Evolutionary conservation across 805 yeast species (phyloP).

Genomic region (Sporopachydermia quercuum): DNA sequence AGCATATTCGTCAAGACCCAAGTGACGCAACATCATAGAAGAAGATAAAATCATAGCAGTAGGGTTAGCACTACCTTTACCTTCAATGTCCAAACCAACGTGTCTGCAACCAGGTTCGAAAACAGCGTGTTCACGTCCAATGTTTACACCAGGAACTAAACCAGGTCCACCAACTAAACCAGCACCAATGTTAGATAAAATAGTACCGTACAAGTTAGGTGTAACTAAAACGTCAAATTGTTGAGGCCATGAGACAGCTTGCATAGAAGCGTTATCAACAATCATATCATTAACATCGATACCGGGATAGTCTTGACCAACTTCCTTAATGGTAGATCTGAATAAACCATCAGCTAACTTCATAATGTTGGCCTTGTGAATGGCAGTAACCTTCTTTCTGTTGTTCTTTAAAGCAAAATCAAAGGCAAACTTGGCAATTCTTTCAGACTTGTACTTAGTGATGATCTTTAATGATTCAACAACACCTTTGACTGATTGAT

Average conservation of each 20-base stretch:
- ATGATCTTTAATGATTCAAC: slow-evolving; percentile 93
- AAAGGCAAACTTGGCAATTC: slow-evolving; percentile 94
- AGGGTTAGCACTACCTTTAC: slow-evolving; percentile 92
- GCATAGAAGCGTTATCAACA: slow-evolving; percentile 98
- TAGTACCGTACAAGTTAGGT: slow-evolving; percentile 96
- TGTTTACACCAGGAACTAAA: slow-evolving; percentile 95
- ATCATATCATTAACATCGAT: slow-evolving; percentile 80
- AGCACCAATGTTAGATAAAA: slow-evolving; percentile 95
- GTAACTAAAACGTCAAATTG: slow-evolving; percentile 97
- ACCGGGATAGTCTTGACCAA: slow-evolving; percentile 74
- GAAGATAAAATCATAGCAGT: slow-evolving; percentile 93
- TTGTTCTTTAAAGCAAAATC: slow-evolving; percentile 88
- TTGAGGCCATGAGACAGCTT: slow-evolving; percentile 95
- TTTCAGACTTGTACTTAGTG: slow-evolving; percentile 88
- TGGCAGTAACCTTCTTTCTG: slow-evolving; percentile 88
- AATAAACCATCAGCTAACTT: slow-evolving; percentile 96
- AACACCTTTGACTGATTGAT: slow-evolving; percentile 93
- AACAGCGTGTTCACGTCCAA: slow-evolving; percentile 93
- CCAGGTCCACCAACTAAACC: slow-evolving; percentile 97
- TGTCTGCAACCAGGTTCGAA: slow-evolving; percentile 99
- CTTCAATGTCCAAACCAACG: slow-evolving; percentile 93
- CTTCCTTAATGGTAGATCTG: slow-evolving; percentile 82
- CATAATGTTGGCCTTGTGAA: slow-evolving; percentile 99
- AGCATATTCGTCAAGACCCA: slow-evolving; percentile 76
- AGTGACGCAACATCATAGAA: slow-evolving; percentile 84